Conservation (phyloP, 345 rosid genomes). For the Eucalyptus tenuipes region DNA sequence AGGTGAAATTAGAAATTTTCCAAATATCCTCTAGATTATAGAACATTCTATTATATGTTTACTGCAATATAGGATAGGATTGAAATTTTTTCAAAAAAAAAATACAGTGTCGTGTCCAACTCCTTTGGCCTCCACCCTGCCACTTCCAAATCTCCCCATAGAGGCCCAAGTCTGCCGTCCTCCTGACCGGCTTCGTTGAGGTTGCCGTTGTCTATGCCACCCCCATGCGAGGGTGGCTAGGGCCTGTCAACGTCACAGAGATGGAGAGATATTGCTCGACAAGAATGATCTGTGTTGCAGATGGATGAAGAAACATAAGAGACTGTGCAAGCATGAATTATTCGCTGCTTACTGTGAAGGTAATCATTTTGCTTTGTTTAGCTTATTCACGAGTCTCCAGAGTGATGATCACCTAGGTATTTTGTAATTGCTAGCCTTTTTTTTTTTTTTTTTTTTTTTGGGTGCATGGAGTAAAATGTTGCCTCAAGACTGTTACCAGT, state of each 20-base stretch:
- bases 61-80: background rate
- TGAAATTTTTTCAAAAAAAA: background rate
- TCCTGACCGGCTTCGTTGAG: background rate
- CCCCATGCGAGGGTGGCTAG: background rate
- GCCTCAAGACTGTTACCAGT: background rate
- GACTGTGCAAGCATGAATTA: background rate
- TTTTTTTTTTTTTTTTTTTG: background rate
- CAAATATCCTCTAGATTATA: rapidly evolving
- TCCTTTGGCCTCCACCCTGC: background rate
- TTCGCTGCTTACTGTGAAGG: background rate
- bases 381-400: background rate
- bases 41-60: background rate
- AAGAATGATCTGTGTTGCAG: background rate
- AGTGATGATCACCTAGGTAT: background rate
- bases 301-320: background rate
- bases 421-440: background rate
- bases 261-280: background rate
- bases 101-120: background rate
- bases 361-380: background rate
- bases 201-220: background rate
- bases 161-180: background rate
- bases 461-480: background rate
- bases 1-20: background rate
- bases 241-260: background rate
- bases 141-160: background rate